Conservation (phyloP, 352 stramenopile genomes). For the Pythium scleroteichum region DNA sequence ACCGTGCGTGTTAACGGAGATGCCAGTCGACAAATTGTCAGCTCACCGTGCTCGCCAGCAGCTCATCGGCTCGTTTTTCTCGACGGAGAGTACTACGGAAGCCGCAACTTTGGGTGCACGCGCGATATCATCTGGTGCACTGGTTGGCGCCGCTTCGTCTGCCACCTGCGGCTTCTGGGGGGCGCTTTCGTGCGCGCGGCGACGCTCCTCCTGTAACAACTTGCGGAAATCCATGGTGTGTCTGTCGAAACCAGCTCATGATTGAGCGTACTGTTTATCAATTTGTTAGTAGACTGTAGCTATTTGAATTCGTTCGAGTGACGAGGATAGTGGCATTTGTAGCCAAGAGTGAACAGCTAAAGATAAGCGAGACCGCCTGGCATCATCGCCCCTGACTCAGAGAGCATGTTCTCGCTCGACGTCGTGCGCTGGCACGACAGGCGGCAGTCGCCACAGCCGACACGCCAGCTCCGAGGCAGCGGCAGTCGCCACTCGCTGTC, state of each 20-base stretch:
- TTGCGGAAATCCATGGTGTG: constrained; percentile 51
- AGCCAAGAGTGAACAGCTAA: constrained; percentile 6
- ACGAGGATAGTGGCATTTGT: not conserved
- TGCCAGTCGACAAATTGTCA: not conserved
- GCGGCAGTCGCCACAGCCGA: constrained; percentile 27
- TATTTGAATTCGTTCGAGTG: constrained; percentile 6
- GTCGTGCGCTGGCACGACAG: constrained; percentile 48
- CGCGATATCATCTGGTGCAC: not conserved
- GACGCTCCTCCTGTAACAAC: constrained; percentile 53
- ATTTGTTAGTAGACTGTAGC: constrained; percentile 19
- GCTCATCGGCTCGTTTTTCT: constrained; percentile 11
- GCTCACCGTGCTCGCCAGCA: constrained; percentile 12
- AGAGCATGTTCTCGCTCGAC: constrained; percentile 65
- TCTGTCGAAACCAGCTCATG: too few relatives aligned
- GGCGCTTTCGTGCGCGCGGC: constrained; percentile 31
- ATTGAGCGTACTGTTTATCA: not conserved
- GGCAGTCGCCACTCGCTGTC: constrained; percentile 17
- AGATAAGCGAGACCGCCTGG: constrained; percentile 9
- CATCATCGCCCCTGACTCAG: constrained; percentile 1
- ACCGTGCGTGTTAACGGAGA: not conserved
- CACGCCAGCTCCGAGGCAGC: constrained; percentile 12
- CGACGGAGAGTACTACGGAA: not conserved
- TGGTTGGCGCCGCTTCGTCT: not conserved
- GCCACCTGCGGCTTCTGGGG: constrained; percentile 3
- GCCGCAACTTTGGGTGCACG: not conserved